phyloP scores from a whole-genome alignment of 139 green algal genomes.

The Closterium sp. region DNA sequence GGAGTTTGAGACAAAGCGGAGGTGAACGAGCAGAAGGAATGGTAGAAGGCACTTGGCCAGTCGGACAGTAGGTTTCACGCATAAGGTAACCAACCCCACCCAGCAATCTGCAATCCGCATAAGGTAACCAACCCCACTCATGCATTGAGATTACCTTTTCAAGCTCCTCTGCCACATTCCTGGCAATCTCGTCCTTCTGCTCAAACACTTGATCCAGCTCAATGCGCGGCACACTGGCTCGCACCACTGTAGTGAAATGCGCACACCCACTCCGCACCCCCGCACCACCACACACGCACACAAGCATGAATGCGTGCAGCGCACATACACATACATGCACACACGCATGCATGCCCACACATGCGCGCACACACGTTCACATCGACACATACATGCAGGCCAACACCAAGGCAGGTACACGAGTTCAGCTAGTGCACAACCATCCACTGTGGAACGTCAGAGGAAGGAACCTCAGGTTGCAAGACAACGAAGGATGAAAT shows the following conservation, averaged over 20 bases:
- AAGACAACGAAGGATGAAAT: no score
- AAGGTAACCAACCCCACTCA: no score
- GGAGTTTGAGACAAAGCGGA: neutral
- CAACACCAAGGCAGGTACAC: no score
- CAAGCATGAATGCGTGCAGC: neutral
- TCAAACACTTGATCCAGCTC: slow-evolving; percentile 60
- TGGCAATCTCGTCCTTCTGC: slow-evolving; percentile 87
- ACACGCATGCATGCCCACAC: neutral
- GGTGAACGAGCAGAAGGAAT: no score
- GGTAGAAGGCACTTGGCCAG: no score
- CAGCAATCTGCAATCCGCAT: no score
- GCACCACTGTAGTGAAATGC: slow-evolving; percentile 57
- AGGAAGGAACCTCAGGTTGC: no score
- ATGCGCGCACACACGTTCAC: neutral
- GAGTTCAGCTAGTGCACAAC: neutral
- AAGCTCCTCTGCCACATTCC: slow-evolving; percentile 70
- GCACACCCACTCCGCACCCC: neutral
- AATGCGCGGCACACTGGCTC: slow-evolving; percentile 69
- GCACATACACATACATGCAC: neutral
- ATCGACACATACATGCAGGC: neutral
- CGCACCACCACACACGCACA: neutral
- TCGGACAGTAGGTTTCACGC: no score
- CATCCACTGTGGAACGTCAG: no score
- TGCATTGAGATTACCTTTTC: slow-evolving; percentile 50
- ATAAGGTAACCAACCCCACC: no score